A percentile compares a stretch with the other conserved stretches of the same genome.
Conservation (phyloP, 2,329 filamentous ascomycete species). For the Sporothrix brasiliensis region DNA sequence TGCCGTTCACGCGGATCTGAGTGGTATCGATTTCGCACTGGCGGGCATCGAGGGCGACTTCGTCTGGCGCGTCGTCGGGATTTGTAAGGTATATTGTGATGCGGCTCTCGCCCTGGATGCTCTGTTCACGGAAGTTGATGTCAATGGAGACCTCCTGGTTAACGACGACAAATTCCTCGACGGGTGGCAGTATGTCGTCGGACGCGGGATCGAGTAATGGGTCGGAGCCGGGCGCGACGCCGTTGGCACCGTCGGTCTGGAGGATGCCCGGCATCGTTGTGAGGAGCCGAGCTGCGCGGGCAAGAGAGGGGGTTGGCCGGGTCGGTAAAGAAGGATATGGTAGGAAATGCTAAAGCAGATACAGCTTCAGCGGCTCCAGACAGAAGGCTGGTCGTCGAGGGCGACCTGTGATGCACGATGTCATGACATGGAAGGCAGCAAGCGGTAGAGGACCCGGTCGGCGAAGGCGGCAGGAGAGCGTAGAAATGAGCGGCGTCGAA, state of each 20-base stretch:
- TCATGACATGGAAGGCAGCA: constrained; percentile 29
- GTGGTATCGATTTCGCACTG: constrained; percentile 61
- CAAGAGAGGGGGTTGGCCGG: neutral
- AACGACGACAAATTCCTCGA: constrained; percentile 58
- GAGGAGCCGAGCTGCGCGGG: neutral
- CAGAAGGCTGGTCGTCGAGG: constrained; percentile 29
- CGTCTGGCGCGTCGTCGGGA: constrained; percentile 56
- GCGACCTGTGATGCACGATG: constrained; percentile 28
- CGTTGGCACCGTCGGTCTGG: constrained; percentile 32
- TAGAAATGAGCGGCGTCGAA: neutral
- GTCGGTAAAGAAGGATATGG: no score
- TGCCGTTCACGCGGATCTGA: constrained; percentile 57
- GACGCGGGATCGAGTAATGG: constrained; percentile 28
- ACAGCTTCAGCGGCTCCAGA: neutral
- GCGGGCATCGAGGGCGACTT: constrained; percentile 63
- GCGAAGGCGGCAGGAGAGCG: neutral
- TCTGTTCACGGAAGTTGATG: constrained; percentile 77
- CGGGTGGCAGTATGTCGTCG: constrained; percentile 29
- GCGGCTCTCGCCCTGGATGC: constrained; percentile 75
- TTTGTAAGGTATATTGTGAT: constrained; percentile 72
- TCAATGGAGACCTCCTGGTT: constrained; percentile 90
- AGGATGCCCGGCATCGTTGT: constrained; percentile 39
- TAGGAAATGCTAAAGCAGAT: neutral
- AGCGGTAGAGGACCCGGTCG: neutral
- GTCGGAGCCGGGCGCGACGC: constrained; percentile 10